Evolutionary conservation across 2,329 filamentous ascomycete species (phyloP).

Genomic region (Aureobasidium vineae): DNA sequence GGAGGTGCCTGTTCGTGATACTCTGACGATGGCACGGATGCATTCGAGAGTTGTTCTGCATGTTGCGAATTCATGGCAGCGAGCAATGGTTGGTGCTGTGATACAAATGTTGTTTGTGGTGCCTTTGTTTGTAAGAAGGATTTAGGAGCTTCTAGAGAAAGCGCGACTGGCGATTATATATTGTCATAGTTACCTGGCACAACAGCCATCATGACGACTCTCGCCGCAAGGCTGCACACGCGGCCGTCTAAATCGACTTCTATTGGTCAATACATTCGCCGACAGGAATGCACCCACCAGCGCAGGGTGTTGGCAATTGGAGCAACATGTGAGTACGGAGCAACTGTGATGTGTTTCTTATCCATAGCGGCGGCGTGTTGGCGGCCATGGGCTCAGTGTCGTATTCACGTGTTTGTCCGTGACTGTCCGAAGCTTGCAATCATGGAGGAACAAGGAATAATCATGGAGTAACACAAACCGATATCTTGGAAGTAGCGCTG

Average conservation of each 20-base stretch:
- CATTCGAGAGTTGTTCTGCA: neutral
- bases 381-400: neutral
- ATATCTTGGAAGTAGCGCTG: neutral
- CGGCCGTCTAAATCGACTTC: neutral
- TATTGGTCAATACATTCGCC: neutral
- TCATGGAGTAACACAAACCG: neutral
- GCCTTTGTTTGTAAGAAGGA: neutral
- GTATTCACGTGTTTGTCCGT: neutral
- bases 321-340: neutral
- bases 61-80: neutral
- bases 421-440: neutral
- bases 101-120: neutral
- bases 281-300: neutral
- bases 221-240: constrained; percentile 6
- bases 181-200: neutral
- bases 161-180: neutral
- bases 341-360: neutral
- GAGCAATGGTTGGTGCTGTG: neutral
- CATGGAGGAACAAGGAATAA: too few relatives aligned
- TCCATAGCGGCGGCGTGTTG: neutral
- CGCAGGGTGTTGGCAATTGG: neutral
- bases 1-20: constrained; percentile 9
- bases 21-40: neutral
- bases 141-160: neutral
- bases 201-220: constrained; percentile 6